phyloP scores from a whole-genome alignment of 116 monocot species.

The Posidonia oceanica region DNA sequence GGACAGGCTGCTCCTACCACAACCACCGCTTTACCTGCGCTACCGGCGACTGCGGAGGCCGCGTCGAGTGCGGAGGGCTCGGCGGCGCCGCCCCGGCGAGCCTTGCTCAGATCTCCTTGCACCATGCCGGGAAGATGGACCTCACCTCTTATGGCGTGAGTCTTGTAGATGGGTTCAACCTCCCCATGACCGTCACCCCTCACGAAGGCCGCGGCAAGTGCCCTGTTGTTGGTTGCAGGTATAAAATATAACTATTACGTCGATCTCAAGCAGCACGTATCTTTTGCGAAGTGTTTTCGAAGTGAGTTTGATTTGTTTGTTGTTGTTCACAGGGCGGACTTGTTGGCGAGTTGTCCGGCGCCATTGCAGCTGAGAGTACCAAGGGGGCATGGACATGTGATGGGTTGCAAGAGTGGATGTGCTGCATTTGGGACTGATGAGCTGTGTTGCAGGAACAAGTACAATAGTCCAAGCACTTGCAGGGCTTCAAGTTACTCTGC shows the following conservation, averaged over 20 bases:
- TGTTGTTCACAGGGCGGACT: neutral
- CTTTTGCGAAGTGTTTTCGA: neutral
- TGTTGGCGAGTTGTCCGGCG: conserved; percentile 32
- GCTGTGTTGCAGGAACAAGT: conserved; percentile 74
- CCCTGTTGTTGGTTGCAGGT: conserved; percentile 70
- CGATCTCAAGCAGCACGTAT: neutral
- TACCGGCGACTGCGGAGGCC: conserved; percentile 76
- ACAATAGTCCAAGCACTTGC: conserved; percentile 57
- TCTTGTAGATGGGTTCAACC: conserved; percentile 90
- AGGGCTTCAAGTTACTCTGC: conserved; percentile 48
- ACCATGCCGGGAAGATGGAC: conserved; percentile 50
- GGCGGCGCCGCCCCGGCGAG: conserved; percentile 51
- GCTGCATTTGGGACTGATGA: conserved; percentile 68
- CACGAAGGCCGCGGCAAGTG: conserved; percentile 67
- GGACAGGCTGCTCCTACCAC: conserved; percentile 49
- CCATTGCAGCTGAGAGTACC: conserved; percentile 40
- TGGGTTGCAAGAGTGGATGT: conserved; percentile 90
- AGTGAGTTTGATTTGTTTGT: neutral
- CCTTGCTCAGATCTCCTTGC: conserved; percentile 56
- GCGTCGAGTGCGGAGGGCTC: conserved; percentile 47
- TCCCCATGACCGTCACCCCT: conserved; percentile 64
- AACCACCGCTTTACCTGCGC: conserved; percentile 38
- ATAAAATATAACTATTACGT: neutral
- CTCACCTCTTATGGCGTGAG: conserved; percentile 68
- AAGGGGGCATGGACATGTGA: conserved; percentile 23